Percentiles rank a stretch among this genome's conserved stretches.
Evolutionary conservation across 2,329 filamentous ascomycete species (phyloP).

Genomic region (Ascochyta koolunga): DNA sequence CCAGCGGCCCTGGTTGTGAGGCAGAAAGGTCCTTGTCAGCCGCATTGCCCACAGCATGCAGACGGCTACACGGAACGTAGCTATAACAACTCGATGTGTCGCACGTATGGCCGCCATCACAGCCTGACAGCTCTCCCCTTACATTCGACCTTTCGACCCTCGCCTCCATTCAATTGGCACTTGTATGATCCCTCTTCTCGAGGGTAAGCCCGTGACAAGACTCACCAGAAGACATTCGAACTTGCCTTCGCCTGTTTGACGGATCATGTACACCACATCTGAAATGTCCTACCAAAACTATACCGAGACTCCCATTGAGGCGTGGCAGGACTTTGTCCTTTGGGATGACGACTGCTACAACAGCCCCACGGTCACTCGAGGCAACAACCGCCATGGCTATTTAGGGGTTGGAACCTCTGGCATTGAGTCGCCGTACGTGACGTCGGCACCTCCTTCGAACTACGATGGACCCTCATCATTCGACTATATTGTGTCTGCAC

Average conservation of each 20-base stretch:
- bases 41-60: slow-evolving; percentile 7
- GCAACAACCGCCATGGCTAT: background rate
- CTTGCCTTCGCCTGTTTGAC: background rate
- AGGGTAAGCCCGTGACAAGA: slow-evolving; percentile 1
- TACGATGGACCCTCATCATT: slow-evolving; percentile 33
- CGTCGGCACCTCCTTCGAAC: slow-evolving; percentile 34
- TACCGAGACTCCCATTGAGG: slow-evolving; percentile 24
- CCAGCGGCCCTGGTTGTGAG: slow-evolving; percentile 11
- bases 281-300: slow-evolving; percentile 28
- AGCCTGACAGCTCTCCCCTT: background rate
- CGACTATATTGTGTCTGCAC: slow-evolving; percentile 36
- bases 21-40: slow-evolving; percentile 15
- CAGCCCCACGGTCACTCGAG: slow-evolving; percentile 2
- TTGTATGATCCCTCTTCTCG: slow-evolving; percentile 13
- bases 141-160: background rate
- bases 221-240: background rate
- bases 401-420: slow-evolving; percentile 1
- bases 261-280: background rate
- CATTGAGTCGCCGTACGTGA: slow-evolving; percentile 4
- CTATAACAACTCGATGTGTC: slow-evolving; percentile 13
- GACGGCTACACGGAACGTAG: background rate
- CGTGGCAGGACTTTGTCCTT: slow-evolving; percentile 38
- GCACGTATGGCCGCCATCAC: background rate
- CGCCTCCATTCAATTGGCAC: background rate
- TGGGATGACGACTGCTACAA: slow-evolving; percentile 42